Evolutionary conservation across 2,329 filamentous ascomycete genomes (phyloP), one percentile per base, ranked within the genome.

Genomic region (Fusarium piperis): DNA sequence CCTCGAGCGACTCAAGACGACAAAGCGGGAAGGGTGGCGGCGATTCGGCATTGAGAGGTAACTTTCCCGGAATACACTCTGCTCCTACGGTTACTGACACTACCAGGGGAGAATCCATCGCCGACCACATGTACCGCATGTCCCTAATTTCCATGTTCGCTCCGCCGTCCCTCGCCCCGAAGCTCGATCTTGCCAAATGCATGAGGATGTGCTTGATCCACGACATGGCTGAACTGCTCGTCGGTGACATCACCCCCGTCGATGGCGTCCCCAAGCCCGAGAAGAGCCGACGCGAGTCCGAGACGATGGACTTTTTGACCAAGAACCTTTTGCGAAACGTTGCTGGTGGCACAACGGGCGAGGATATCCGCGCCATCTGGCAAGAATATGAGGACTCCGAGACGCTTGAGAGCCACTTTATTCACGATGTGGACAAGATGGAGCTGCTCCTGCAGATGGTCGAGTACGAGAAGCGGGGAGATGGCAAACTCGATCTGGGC

Each of bases 91-190:
- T 36, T 39, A 53, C 38, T 69, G 13, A 71, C 52, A 62, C 32
- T 18, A 53, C 11, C 70, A 91, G 88, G 64, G 93, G 94, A 80
- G 96, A 99, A 82, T 97, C 94, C 2, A 98, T 99, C 79, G 89
- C 94, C 60, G 96, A 99, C 84, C 96, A 99, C 87, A 99, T 99
- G 96, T 99, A 98, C 84, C 94, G 96, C 83, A 99, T 99, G 96
- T 94, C 95, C 56, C 89, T 99, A 74, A 94, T 99, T 81, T 94
- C 94, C 71, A 93, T 99, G 91, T 89, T 98, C 72, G 94, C 94
- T 3, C 95, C 96, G 2, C 87, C 93, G 0, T 83, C 92, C 2
- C 89, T 98, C 12, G 87, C 90, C 3, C 83, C 89, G 1, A 88
- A 88, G 39, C 86, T 98, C 77, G 92, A 98, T 79, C 87, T 97